phyloP scores from a whole-genome alignment of 1,284 basidiomycete species.

The Mycosarcoma maydis region DNA sequence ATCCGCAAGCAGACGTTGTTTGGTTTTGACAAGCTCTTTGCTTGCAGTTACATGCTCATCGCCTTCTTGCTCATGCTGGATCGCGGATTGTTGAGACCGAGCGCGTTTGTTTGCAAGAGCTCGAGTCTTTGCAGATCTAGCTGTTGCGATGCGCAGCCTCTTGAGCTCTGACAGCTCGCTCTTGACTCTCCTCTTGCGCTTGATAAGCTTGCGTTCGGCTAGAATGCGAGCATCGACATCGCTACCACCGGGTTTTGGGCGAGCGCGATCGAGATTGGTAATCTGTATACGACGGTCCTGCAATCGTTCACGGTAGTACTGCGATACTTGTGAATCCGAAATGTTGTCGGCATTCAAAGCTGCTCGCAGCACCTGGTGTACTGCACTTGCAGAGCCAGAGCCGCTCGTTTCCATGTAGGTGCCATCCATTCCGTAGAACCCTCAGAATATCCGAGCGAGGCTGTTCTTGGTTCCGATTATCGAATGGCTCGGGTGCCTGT shows the following conservation, averaged over 20 bases:
- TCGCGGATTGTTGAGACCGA: no score
- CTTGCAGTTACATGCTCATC: no score
- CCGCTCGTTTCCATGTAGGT: conserved; percentile 13
- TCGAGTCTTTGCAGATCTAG: conserved; percentile 16
- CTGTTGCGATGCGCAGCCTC: conserved; percentile 26
- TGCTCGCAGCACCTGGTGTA: conserved; percentile 22
- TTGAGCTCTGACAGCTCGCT: conserved; percentile 41
- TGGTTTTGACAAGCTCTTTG: conserved; percentile 20
- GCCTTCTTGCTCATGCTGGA: no score
- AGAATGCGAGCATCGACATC: conserved; percentile 14
- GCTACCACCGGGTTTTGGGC: conserved; percentile 37
- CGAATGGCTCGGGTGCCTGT: no score
- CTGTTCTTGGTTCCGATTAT: no score
- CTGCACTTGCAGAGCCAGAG: conserved; percentile 18
- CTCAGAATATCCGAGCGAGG: no score
- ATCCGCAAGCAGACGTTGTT: conserved; percentile 26
- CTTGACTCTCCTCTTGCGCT: conserved; percentile 40
- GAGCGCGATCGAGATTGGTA: conserved; percentile 43
- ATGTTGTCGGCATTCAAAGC: conserved; percentile 14
- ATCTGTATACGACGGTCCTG: conserved; percentile 51
- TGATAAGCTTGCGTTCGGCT: conserved; percentile 33
- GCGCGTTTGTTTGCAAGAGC: no score
- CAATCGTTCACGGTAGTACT: conserved; percentile 37
- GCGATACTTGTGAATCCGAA: conserved; percentile 27
- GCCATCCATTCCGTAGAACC: conserved; percentile 15